Conservation (phyloP, 148 eudicot species). For the Vaccinium corymbosum region DNA sequence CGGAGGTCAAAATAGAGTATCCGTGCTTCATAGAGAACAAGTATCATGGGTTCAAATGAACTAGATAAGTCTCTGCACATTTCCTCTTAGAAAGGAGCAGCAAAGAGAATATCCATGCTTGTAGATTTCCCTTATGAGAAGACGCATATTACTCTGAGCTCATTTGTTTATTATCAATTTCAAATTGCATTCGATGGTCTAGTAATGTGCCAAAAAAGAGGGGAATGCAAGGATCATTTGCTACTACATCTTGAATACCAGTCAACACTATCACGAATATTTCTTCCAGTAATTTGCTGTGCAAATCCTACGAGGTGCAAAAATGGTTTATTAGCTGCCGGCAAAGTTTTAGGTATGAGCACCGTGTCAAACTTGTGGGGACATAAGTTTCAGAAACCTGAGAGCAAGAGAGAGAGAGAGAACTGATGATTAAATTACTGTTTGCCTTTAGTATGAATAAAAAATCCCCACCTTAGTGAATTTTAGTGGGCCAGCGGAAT, state of each 20-base stretch:
- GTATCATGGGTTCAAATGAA: background rate
- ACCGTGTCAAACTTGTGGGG: background rate
- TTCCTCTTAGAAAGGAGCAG: background rate
- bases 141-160: background rate
- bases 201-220: background rate
- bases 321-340: background rate
- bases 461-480: background rate
- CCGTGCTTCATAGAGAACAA: background rate
- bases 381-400: too few species aligned
- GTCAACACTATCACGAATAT: background rate
- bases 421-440: background rate
- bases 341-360: background rate
- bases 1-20: too few species aligned
- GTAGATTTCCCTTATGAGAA: background rate
- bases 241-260: background rate
- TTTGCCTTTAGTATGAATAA: background rate
- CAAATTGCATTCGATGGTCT: background rate
- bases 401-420: background rate
- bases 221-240: background rate
- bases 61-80: background rate
- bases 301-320: background rate
- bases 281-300: background rate
- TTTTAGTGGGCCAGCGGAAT: too few species aligned
- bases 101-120: background rate
- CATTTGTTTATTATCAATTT: background rate